Percentiles rank a stretch among this genome's conserved stretches.
phyloP scores from a whole-genome alignment of 371 early-diverging fungal species.

The Mucor irregularis region DNA sequence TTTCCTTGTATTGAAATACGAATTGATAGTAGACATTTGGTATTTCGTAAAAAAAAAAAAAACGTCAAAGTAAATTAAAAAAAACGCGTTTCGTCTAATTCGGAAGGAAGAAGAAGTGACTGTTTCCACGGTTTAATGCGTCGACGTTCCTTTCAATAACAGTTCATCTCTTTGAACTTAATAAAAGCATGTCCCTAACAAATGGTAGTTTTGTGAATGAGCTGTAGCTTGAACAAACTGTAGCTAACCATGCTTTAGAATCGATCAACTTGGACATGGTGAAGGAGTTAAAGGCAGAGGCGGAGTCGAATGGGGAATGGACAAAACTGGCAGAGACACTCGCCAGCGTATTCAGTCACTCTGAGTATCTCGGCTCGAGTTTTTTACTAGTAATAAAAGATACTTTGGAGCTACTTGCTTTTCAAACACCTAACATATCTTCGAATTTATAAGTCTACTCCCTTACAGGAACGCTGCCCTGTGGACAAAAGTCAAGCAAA shows the following conservation, averaged over 20 bases:
- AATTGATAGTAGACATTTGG: constrained; percentile 6
- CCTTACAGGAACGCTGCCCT: not conserved
- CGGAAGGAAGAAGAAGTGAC: not conserved
- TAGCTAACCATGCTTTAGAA: not conserved
- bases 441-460: not conserved
- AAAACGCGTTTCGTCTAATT: no score
- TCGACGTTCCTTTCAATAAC: not conserved
- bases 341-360: constrained; percentile 10
- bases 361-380: constrained; percentile 8
- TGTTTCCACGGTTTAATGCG: not conserved
- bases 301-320: constrained; percentile 2
- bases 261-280: constrained; percentile 2
- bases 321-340: constrained; percentile 10
- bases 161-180: not conserved
- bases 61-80: no score
- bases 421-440: no score
- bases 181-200: not conserved
- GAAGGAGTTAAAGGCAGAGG: not conserved
- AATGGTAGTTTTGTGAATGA: not conserved
- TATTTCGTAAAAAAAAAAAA: not conserved
- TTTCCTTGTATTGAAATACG: constrained; percentile 6
- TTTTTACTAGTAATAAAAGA: constrained; percentile 25
- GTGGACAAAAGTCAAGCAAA: constrained; percentile 20
- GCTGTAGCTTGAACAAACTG: not conserved
- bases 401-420: no score